phyloP scores from a whole-genome alignment of 148 eudicot species.

The Camellia lanceoleosa region DNA sequence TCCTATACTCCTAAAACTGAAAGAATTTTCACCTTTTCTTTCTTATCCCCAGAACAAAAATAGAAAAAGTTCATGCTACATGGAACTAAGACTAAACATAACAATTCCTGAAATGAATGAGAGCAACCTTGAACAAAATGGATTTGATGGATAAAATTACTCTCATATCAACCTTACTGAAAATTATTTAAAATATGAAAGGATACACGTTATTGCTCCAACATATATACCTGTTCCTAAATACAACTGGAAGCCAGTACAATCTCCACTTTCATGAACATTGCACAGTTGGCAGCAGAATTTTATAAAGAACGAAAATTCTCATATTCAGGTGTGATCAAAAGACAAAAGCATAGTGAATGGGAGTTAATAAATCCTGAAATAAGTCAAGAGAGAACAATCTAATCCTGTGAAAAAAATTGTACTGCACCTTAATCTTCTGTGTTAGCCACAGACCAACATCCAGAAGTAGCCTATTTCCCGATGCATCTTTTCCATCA shows the following conservation, averaged over 20 bases:
- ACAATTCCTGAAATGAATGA: not conserved
- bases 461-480: constrained; percentile 55
- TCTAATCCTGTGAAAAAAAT: not conserved
- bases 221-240: not conserved
- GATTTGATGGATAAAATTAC: not conserved
- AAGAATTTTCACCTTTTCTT: not conserved
- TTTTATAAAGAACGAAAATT: not conserved
- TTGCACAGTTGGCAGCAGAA: not conserved
- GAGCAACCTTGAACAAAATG: not conserved
- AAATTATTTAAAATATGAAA: not conserved
- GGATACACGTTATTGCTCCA: not conserved
- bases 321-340: not conserved
- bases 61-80: not conserved
- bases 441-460: constrained; percentile 57
- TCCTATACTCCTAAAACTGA: not conserved
- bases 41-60: not conserved
- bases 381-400: not conserved
- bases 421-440: constrained; percentile 39
- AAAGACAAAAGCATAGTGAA: not conserved
- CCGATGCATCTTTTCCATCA: constrained; percentile 54
- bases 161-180: not conserved
- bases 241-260: not conserved
- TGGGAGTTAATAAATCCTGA: not conserved
- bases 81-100: not conserved
- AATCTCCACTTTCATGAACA: not conserved